Conservation (phyloP, 345 rosid genomes). For the Lumnitzera racemosa region DNA sequence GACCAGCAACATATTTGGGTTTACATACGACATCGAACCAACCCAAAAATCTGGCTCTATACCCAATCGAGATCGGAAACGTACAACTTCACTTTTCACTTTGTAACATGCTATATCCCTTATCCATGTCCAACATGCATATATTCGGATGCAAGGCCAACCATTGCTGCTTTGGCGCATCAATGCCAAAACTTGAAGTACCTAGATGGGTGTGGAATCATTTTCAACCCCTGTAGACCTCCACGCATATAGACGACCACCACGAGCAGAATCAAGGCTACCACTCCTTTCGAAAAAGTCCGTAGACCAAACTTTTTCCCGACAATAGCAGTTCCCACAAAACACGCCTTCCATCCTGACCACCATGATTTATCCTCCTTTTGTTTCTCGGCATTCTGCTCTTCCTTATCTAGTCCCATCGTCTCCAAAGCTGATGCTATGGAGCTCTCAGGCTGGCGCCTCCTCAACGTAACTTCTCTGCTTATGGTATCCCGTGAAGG, state of each 20-base stretch:
- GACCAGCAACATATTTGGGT: no score
- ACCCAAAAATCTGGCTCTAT: no score
- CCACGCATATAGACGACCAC: conserved; percentile 11
- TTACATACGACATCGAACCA: no score
- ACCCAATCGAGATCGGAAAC: no score
- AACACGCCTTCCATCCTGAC: conserved; percentile 6
- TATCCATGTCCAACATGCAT: no score
- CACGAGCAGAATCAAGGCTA: conserved; percentile 14
- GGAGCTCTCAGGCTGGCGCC: not conserved
- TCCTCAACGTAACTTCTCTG: conserved; percentile 22
- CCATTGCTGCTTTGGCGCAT: not conserved
- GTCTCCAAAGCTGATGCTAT: not conserved
- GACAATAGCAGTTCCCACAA: conserved; percentile 2
- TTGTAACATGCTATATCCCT: no score
- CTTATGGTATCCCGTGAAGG: conserved; percentile 19
- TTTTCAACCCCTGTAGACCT: conserved; percentile 12
- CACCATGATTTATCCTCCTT: not conserved
- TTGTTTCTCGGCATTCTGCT: not conserved
- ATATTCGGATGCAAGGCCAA: not conserved
- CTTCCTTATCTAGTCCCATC: not conserved
- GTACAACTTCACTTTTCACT: no score
- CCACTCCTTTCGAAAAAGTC: conserved; percentile 2
- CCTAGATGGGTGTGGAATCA: not conserved
- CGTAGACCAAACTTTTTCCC: conserved; percentile 2
- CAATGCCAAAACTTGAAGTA: conserved; percentile 10